A percentile compares a stretch with the other conserved stretches of the same genome.
phyloP scores from a whole-genome alignment of 208 protist genomes.

The Polymyxa betae region DNA sequence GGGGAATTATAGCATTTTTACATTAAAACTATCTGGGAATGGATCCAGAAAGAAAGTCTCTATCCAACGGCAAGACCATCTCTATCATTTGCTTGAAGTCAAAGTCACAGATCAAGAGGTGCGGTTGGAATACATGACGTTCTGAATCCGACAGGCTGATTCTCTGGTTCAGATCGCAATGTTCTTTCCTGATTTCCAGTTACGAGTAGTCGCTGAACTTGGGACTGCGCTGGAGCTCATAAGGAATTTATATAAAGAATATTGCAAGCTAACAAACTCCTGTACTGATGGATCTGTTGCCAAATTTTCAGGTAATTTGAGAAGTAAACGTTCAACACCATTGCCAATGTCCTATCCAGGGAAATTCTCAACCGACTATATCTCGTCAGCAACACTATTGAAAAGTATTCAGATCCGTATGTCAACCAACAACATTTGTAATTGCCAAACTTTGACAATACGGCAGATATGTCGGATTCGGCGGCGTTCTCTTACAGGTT shows the following conservation, averaged over 20 bases:
- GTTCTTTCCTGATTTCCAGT: slow-evolving; percentile 18
- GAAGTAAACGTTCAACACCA: too few relatives aligned
- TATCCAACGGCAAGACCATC: slow-evolving; percentile 18
- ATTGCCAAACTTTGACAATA: neutral
- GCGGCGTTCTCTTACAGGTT: slow-evolving; percentile 29
- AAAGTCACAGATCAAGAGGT: neutral
- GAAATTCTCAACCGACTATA: too few relatives aligned
- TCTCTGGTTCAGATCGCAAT: neutral
- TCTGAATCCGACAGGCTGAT: neutral
- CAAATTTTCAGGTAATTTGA: neutral
- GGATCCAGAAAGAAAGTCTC: neutral
- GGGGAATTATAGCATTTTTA: neutral
- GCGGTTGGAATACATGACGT: neutral
- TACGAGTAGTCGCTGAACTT: neutral
- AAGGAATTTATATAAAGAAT: neutral
- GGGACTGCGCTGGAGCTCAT: neutral
- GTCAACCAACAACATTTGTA: neutral
- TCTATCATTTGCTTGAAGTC: slow-evolving; percentile 6
- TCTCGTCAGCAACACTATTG: too few relatives aligned
- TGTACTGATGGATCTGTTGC: neutral
- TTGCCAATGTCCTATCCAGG: too few relatives aligned
- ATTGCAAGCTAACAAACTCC: neutral
- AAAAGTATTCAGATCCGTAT: neutral
- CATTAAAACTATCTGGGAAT: neutral
- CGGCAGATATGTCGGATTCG: neutral